Conservation (phyloP, 345 rosid genomes). For the Pugionium cornutum region DNA sequence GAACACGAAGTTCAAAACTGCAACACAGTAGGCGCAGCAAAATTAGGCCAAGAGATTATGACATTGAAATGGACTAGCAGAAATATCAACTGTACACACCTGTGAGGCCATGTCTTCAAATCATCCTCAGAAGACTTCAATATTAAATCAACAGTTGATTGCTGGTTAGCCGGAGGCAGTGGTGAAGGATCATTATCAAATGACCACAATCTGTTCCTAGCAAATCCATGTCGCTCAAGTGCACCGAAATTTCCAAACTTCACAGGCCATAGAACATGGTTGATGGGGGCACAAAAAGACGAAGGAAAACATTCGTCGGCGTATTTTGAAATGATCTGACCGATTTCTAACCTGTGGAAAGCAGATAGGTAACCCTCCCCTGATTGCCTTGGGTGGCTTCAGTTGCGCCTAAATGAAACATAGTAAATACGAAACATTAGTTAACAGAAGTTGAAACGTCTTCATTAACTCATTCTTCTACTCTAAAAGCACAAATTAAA, state of each 20-base stretch:
- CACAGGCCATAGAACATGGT: neutral
- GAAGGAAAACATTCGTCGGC: slow-evolving; percentile 15
- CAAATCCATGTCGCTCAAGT: slow-evolving; percentile 90
- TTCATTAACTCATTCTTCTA: slow-evolving; percentile 3
- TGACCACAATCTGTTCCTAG: slow-evolving; percentile 79
- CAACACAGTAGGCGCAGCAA: slow-evolving; percentile 25
- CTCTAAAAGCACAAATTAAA: slow-evolving; percentile 8
- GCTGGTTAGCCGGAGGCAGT: slow-evolving; percentile 62
- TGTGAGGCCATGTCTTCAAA: slow-evolving; percentile 73
- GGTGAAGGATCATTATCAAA: slow-evolving; percentile 77
- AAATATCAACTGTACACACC: slow-evolving; percentile 43
- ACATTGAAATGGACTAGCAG: neutral
- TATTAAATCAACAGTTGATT: slow-evolving; percentile 77
- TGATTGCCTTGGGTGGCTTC: slow-evolving; percentile 69
- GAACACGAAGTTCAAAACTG: slow-evolving; percentile 94
- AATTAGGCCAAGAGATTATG: slow-evolving; percentile 11
- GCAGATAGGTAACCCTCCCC: slow-evolving; percentile 82
- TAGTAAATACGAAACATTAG: slow-evolving; percentile 3
- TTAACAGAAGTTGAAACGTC: neutral
- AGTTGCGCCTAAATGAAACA: slow-evolving; percentile 52
- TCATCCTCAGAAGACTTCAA: slow-evolving; percentile 78
- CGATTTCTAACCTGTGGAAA: slow-evolving; percentile 75
- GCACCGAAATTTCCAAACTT: slow-evolving; percentile 82
- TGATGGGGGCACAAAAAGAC: neutral
- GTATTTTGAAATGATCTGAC: slow-evolving; percentile 17